These are phyloP conservation scores for Cryptococcus neoformans DNA, from an alignment of 1,284 basidiomycete genomes.

Conservation along the genomic window DNA sequence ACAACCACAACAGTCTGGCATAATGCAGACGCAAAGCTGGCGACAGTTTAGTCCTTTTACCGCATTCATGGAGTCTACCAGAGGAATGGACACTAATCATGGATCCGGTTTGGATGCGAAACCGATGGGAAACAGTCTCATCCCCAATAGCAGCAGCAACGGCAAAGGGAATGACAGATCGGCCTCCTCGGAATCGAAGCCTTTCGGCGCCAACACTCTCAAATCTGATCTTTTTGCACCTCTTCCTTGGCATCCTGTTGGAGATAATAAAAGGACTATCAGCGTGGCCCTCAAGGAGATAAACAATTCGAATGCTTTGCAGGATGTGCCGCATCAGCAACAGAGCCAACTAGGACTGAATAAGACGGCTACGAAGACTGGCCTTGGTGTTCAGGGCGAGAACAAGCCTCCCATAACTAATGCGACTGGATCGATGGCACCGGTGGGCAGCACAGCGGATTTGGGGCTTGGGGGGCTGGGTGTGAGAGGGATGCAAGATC, in stretches of 20 bases:
- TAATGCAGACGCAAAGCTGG: too few relatives aligned
- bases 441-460: background rate
- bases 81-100: background rate
- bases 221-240: background rate
- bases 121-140: background rate
- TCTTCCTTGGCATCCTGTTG: background rate
- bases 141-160: background rate
- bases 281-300: background rate
- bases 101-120: background rate
- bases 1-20: too few relatives aligned
- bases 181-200: too few relatives aligned
- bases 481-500: background rate
- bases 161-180: too few relatives aligned
- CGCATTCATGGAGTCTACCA: background rate
- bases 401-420: background rate
- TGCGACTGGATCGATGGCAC: background rate
- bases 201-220: background rate
- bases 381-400: background rate
- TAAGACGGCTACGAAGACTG: background rate
- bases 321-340: background rate
- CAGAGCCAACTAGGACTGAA: background rate
- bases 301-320: background rate
- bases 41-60: background rate
- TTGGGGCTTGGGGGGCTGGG: too few relatives aligned
- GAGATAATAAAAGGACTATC: background rate